These are phyloP conservation scores for Fusarium xylarioides DNA, from an alignment of 2,329 filamentous ascomycete species.

Conservation along the genomic window DNA sequence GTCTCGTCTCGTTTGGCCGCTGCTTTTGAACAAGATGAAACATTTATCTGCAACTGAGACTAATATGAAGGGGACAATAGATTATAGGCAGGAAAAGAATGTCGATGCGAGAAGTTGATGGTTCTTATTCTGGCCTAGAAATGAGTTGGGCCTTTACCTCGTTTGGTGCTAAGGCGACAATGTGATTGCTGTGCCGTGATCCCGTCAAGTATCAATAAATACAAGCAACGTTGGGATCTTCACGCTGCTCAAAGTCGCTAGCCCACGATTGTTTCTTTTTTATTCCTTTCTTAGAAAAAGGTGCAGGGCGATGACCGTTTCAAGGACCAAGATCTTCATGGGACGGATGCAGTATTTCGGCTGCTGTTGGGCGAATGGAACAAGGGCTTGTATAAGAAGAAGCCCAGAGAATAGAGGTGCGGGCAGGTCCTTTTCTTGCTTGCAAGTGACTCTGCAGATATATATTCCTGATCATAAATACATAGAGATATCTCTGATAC, in stretches of 20 bases:
- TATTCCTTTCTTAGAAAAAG: background rate
- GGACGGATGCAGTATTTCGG: slow-evolving; percentile 10
- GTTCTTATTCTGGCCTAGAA: background rate
- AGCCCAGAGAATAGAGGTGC: background rate
- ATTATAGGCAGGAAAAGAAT: background rate
- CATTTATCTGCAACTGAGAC: background rate
- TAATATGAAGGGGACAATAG: background rate
- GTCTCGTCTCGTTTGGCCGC: slow-evolving; percentile 7
- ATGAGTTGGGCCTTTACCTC: slow-evolving; percentile 8
- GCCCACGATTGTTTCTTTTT: background rate
- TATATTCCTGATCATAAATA: background rate
- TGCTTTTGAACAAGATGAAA: background rate
- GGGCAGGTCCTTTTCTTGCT: background rate
- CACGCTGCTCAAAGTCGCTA: background rate
- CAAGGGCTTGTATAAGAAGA: slow-evolving; percentile 9
- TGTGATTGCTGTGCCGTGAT: slow-evolving; percentile 19
- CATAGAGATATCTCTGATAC: background rate
- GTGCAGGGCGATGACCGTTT: slow-evolving; percentile 5
- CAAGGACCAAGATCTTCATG: slow-evolving; percentile 22
- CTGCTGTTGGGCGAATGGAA: slow-evolving; percentile 7
- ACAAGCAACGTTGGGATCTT: background rate
- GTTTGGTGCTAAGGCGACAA: slow-evolving; percentile 1
- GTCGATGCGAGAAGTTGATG: background rate
- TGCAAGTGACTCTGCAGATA: background rate
- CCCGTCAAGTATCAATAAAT: slow-evolving; percentile 20